Conservation (phyloP, 768 basidiomycete genomes). For the Trametes meyenii region DNA sequence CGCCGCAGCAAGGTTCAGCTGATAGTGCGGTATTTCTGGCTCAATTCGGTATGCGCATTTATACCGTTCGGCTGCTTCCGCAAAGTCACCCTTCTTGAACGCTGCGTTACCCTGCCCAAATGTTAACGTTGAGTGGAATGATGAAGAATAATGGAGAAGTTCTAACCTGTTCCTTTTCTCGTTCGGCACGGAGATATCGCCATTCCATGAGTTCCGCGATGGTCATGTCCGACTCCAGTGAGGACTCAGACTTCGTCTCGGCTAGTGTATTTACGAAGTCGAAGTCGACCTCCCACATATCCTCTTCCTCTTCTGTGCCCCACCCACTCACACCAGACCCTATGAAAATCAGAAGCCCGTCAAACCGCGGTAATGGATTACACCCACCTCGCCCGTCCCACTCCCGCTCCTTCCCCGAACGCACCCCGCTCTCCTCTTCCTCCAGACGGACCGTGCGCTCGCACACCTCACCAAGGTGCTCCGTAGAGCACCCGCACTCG, state of each 20-base stretch:
- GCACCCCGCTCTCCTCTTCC: slow-evolving; percentile 59
- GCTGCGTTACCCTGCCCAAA: slow-evolving; percentile 63
- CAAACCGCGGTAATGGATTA: not conserved
- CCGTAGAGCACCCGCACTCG: slow-evolving; percentile 80
- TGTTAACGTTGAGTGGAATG: not conserved
- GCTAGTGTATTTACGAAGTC: slow-evolving; percentile 63
- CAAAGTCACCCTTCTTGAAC: slow-evolving; percentile 64
- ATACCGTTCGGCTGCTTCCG: slow-evolving; percentile 58
- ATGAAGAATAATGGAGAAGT: not conserved
- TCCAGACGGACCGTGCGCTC: slow-evolving; percentile 73
- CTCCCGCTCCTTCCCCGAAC: slow-evolving; percentile 69
- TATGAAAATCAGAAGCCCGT: slow-evolving; percentile 13
- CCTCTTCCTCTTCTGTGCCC: slow-evolving; percentile 77
- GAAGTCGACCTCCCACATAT: slow-evolving; percentile 72
- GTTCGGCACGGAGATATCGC: slow-evolving; percentile 69
- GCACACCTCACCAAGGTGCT: slow-evolving; percentile 77
- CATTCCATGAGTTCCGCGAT: slow-evolving; percentile 77
- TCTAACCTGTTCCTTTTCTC: slow-evolving; percentile 68
- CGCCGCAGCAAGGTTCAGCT: slow-evolving; percentile 76
- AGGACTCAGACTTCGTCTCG: slow-evolving; percentile 31
- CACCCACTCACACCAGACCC: slow-evolving; percentile 69
- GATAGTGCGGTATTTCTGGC: slow-evolving; percentile 74
- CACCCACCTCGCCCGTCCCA: slow-evolving; percentile 71
- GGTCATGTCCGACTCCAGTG: slow-evolving; percentile 56
- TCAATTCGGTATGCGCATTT: slow-evolving; percentile 63